Base-by-base conservation (phyloP, 495 filamentous ascomycete species). In the Hypoxylon cercidicola region DNA sequence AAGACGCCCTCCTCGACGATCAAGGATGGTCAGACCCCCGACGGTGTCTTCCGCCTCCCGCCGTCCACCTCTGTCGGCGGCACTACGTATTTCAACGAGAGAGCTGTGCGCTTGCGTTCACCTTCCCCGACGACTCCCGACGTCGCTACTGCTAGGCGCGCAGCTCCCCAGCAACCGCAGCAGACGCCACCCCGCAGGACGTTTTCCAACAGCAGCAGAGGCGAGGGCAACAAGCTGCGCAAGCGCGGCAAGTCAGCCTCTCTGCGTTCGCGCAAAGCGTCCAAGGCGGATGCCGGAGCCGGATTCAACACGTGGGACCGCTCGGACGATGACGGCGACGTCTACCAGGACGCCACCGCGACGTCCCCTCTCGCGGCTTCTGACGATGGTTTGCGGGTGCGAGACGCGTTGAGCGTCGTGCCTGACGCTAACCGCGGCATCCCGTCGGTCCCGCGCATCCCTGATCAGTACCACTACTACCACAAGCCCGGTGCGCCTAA, bases 401-500 rank as follows among this genome's bases (percentile, higher is more conserved):
- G 34, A 37, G 34, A 57, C 46, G 64, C 72, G 40, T 59, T 78
- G 28, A 63, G 67, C 19, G 61, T 78, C 5, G 59, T 77, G 13
- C 69, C 74, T 9, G 74, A 77, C 40, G 66, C 47, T 16, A 77
- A 79, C 44, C 71, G 74, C n/a, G 76, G 78, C 10, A 74, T 79
- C 21, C 75, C 79, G 10, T 53, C 60, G 23, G 73, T 78, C 28
- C 77, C 78, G 9, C 55, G 57, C 10, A 67, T 71, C 40, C 74
- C 74, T 23, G 74, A 72, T 37, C 68, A 62, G 8, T 75, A 66
- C 54, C 64, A 68, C 48, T 47, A 51, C 57, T 62, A 58, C 53
- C 57, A 57, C 47, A 66, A 66, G 23, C 52, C 40, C 3, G 52
- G 5, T 41, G 53, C 23, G 21, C 47, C 45, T 18, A 49, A 6